These are phyloP conservation scores for Aeschynomene evenia DNA, from an alignment of 306 rosid species.

Conservation along the genomic window DNA sequence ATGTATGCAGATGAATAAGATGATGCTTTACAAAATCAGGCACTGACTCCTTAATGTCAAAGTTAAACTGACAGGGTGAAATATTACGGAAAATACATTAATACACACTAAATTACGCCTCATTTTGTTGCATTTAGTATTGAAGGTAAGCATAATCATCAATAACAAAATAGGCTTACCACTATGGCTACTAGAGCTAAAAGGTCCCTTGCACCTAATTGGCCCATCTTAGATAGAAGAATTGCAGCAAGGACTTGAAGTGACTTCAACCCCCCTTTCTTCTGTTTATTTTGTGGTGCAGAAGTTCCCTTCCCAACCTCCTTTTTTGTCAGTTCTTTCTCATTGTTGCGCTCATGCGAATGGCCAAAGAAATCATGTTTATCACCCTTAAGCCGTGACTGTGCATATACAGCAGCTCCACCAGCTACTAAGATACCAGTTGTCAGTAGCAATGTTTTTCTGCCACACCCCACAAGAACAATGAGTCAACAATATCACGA, in stretches of 20 bases:
- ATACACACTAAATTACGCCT: neutral
- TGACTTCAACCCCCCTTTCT: constrained; percentile 68
- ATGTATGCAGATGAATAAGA: neutral
- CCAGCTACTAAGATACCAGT: constrained; percentile 75
- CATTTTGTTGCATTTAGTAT: neutral
- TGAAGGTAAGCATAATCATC: neutral
- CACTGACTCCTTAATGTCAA: neutral
- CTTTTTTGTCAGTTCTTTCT: constrained; percentile 33
- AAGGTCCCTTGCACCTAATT: constrained; percentile 68
- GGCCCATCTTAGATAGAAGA: constrained; percentile 72
- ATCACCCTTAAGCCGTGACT: constrained; percentile 47
- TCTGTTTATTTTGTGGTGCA: constrained; percentile 40
- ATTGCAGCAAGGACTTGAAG: constrained; percentile 78
- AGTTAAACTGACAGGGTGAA: neutral
- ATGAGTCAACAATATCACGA: neutral
- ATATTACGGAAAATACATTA: neutral
- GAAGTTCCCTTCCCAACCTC: constrained; percentile 20
- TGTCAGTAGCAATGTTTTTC: constrained; percentile 73
- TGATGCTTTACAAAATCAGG: constrained; percentile 1
- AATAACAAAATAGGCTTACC: constrained; percentile 50
- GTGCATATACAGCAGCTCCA: constrained; percentile 71
- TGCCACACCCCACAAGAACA: constrained; percentile 29
- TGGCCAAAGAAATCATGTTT: constrained; percentile 35
- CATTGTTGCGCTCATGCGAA: constrained; percentile 47
- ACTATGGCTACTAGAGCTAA: constrained; percentile 64